Evolutionary conservation across 352 stramenopile species (phyloP), one percentile per base, ranked within the genome.

Genomic region (Pythium dissotocum): DNA sequence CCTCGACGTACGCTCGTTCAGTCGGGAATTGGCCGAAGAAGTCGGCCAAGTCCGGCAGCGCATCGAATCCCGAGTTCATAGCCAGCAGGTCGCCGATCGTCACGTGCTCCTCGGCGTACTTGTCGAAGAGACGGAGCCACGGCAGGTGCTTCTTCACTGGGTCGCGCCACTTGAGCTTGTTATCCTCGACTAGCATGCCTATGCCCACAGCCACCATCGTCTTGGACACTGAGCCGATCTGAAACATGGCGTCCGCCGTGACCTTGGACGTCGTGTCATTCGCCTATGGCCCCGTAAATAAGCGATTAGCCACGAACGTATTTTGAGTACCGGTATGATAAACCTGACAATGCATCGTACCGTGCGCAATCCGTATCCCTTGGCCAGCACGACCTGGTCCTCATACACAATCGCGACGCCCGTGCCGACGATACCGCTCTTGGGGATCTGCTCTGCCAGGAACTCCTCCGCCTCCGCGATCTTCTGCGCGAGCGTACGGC

Each of bases 201-300:
- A 77, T 77, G 14, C 35, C 70, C 7, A 77, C 58, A 14, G 77
- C 73, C 28, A 90, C 75, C 52, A 90, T 87, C 18, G 80, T 89
- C 70, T 90, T 90, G 5, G 77, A 77, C 28, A 90, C 72, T 1
- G 82, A 90, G 6, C 82, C 82, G 53, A 90, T 86, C 72, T 90
- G 77, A 58, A 90, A 90, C 57, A 87, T 59, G 10, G 77, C 77
- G 16, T 75, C 69, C 48, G 61, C 71, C 0, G 77, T 78, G 40
- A 90, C 82, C 3, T 58, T 33, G 32, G 67, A 83, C 9, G 35
- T 56, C 1, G 53, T 61, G 36, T 84, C 73, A 32, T 79, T 79
- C 35, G 58, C 65, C 67, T 80, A 53, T 14, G 30, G 18, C 14
- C 9, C 21, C 6, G 26, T 38, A 32, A 60, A 21, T 44, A 42